A percentile compares a stretch with the other conserved stretches of the same genome.
These are phyloP conservation scores for Coniosporium apollinis DNA, from an alignment of 495 filamentous ascomycete species.

Conservation along the genomic window DNA sequence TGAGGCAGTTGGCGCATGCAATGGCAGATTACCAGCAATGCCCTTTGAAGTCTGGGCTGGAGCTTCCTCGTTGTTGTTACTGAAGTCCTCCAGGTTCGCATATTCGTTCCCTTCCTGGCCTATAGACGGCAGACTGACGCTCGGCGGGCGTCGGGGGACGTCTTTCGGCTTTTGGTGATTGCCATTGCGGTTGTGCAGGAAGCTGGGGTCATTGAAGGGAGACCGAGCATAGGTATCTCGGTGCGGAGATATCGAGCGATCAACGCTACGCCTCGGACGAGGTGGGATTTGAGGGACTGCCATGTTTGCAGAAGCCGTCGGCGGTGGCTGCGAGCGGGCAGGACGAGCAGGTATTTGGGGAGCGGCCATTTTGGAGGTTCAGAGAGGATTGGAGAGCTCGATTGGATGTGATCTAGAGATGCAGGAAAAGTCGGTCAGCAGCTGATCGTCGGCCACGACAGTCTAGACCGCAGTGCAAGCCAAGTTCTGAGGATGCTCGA, in stretches of 20 bases:
- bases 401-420: too few species aligned
- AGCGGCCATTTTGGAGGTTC: constrained; percentile 32
- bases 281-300: constrained; percentile 45
- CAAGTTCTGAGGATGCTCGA: too few species aligned
- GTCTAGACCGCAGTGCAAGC: too few species aligned
- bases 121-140: constrained; percentile 64
- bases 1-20: constrained; percentile 83
- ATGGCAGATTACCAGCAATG: constrained; percentile 61
- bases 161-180: constrained; percentile 30
- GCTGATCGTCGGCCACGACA: too few species aligned
- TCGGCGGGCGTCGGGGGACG: constrained; percentile 46
- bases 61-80: constrained; percentile 11
- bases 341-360: constrained; percentile 49
- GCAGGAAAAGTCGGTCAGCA: too few species aligned
- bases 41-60: constrained; percentile 61
- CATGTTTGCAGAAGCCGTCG: constrained; percentile 18
- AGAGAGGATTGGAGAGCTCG: too few species aligned
- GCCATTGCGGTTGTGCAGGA: constrained; percentile 27
- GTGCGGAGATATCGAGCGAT: constrained; percentile 64
- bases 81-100: constrained; percentile 37
- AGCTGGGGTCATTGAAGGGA: constrained; percentile 56
- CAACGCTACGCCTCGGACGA: constrained; percentile 50
- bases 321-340: constrained; percentile 17
- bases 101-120: constrained; percentile 88
- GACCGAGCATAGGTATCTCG: constrained; percentile 68